Base-by-base conservation (phyloP, 2,329 filamentous ascomycete genomes). In the Arthrinium phaeospermum region DNA sequence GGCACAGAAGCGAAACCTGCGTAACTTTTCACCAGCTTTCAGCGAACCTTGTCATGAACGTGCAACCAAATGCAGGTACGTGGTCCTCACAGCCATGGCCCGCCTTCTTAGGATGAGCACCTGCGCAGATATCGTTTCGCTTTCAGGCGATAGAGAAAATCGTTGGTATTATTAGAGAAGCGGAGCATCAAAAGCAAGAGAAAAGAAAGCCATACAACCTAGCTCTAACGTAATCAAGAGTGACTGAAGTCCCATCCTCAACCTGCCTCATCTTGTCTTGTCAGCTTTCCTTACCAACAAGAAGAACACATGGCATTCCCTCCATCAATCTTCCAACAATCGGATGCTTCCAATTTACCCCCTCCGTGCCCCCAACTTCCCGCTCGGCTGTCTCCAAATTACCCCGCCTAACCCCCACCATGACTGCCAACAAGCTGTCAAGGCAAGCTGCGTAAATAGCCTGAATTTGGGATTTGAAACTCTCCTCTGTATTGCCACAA, bases 401-500 rank as follows among this genome's bases (percentile, higher is more conserved):
- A 68, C 67, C 67, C 67, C 67, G 67, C 67, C 41, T 47, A 45
- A 68, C 67, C 67, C 67, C 67, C 67, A 68, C 67, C 67, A 68
- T n/a, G 67, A 46, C 41, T 44, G 45, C 67, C 67, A 68, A 30
- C 67, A 47, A 68, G 67, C 67, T 68, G 24, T 68, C 57, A 64
- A 64, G 57, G 57, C 57, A 64, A 68, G 41, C 44, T 46, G n/a
- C 19, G 67, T 27, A 68, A 68, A 68, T 68, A 68, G 67, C 67
- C 67, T 68, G 67, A 68, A 68, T 68, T 30, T 47, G 41, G 67
- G 41, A 30, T 27, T 68, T 12, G 30, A 41, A 30, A 13, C 27
- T 22, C 67, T 68, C 41, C 67, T 68, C 41, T 46, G 22, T 41
- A 37, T 64, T n/a, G 57, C 57, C 57, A 64, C 34, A 22, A 41